These are phyloP conservation scores for Fusarium siculi DNA, from an alignment of 2,329 filamentous ascomycete species.

Conservation along the genomic window DNA sequence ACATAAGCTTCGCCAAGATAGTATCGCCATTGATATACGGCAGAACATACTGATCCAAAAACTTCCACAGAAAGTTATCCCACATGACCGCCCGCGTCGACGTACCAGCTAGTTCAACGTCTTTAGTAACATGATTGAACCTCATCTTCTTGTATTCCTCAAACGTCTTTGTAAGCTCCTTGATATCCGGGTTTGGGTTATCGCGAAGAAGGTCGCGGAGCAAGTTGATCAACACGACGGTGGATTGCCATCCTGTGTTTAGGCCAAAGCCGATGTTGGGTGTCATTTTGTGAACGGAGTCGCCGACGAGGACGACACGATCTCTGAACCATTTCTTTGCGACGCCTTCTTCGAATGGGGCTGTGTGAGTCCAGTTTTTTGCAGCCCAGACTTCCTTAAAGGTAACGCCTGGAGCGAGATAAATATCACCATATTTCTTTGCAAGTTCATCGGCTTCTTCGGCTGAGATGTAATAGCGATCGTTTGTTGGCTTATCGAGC, in stretches of 20 bases:
- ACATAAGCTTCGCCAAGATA: slow-evolving; percentile 25
- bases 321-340: slow-evolving; percentile 28
- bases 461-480: neutral
- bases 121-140: neutral
- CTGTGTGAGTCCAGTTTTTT: slow-evolving; percentile 13
- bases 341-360: slow-evolving; percentile 26
- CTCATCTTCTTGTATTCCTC: slow-evolving; percentile 6
- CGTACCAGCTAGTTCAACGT: slow-evolving; percentile 17
- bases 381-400: slow-evolving; percentile 19
- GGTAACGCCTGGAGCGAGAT: neutral
- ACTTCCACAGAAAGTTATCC: slow-evolving; percentile 23
- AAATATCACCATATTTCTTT: neutral
- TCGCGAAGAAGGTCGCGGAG: slow-evolving; percentile 2
- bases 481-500: neutral
- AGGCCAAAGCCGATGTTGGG: slow-evolving; percentile 33
- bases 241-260: slow-evolving; percentile 35
- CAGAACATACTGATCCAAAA: slow-evolving; percentile 23
- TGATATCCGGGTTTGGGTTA: neutral
- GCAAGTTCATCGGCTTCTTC: slow-evolving; percentile 13
- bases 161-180: neutral
- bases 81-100: slow-evolving; percentile 23
- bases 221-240: slow-evolving; percentile 18
- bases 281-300: slow-evolving; percentile 35
- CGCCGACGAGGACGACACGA: slow-evolving; percentile 29
- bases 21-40: slow-evolving; percentile 28